Evolutionary conservation across 1,284 basidiomycete genomes (phyloP).

Genomic region (Athelia psychrophila): DNA sequence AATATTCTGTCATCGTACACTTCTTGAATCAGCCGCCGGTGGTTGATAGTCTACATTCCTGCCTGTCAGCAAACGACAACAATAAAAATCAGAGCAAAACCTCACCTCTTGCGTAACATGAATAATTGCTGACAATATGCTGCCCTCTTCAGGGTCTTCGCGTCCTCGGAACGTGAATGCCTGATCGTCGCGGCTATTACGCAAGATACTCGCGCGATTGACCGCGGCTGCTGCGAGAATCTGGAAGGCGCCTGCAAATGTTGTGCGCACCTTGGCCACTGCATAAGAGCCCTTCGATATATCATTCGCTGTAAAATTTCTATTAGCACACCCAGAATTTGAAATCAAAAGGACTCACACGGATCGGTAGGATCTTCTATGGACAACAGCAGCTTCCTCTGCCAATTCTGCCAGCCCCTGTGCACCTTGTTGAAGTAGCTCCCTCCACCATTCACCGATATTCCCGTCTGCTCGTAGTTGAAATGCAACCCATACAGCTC

Average conservation of each 20-base stretch:
- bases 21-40: constrained; percentile 65
- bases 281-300: constrained; percentile 88
- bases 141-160: constrained; percentile 64
- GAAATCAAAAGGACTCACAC: constrained; percentile 47
- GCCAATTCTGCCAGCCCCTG: constrained; percentile 75
- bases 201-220: constrained; percentile 53
- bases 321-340: constrained; percentile 6
- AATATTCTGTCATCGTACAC: constrained; percentile 62
- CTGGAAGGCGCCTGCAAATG: constrained; percentile 84
- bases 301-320: constrained; percentile 72
- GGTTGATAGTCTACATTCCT: constrained; percentile 60
- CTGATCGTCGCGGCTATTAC: constrained; percentile 46
- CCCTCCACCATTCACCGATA: constrained; percentile 84
- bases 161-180: constrained; percentile 42
- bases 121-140: constrained; percentile 79
- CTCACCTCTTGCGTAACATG: constrained; percentile 81
- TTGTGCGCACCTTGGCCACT: constrained; percentile 79
- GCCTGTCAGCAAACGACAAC: constrained; percentile 10
- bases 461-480: constrained; percentile 90
- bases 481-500: constrained; percentile 93
- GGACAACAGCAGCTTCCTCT: constrained; percentile 64
- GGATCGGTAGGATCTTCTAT: constrained; percentile 96
- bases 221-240: constrained; percentile 76
- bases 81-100: constrained; percentile 7
- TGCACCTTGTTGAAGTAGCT: constrained; percentile 80